phyloP scores from a whole-genome alignment of 148 eudicot species.

The Vaccinium darrowii region DNA sequence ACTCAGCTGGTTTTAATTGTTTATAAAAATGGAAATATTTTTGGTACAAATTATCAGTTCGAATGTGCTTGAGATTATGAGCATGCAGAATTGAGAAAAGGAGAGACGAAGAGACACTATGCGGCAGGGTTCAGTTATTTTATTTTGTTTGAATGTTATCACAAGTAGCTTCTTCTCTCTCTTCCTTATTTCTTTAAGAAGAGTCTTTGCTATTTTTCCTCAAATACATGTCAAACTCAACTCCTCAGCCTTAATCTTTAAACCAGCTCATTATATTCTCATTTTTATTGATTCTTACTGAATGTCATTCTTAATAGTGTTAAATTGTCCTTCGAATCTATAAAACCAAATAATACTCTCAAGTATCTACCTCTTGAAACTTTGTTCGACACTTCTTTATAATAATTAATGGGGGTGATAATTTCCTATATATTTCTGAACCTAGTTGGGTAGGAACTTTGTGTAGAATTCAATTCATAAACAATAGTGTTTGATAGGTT shows the following conservation, averaged over 20 bases:
- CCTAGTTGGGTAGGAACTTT: not conserved
- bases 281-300: not conserved
- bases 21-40: not conserved
- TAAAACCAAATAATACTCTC: not conserved
- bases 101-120: not conserved
- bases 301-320: not conserved
- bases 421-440: not conserved
- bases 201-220: no score
- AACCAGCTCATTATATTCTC: not conserved
- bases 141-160: not conserved
- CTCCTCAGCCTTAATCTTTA: no score
- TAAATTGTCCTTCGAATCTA: not conserved
- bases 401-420: not conserved
- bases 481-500: not conserved
- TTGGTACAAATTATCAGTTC: not conserved
- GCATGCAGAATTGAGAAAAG: not conserved
- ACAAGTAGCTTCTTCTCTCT: not conserved
- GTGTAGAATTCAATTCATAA: not conserved
- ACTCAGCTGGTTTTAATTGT: not conserved
- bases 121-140: not conserved
- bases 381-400: not conserved
- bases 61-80: not conserved
- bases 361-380: not conserved
- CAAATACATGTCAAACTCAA: no score
- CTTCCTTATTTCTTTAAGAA: not conserved